Evolutionary conservation across 345 rosid species (phyloP).

Genomic region (Hirschfeldia incana): DNA sequence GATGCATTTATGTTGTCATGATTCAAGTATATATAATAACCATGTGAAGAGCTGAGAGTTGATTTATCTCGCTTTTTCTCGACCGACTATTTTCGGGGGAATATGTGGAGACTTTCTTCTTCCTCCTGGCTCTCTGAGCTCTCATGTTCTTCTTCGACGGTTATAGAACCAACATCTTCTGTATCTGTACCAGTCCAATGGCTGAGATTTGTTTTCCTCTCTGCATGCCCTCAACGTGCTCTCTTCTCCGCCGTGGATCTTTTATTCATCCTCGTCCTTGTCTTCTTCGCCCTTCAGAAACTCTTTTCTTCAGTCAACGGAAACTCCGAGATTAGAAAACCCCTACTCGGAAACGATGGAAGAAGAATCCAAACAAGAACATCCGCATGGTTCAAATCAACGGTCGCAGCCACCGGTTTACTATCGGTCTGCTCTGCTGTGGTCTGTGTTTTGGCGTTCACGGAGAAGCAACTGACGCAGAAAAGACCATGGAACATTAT

Average conservation of each 20-base stretch:
- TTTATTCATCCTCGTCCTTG: slow-evolving; percentile 52
- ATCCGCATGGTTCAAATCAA: slow-evolving; percentile 58
- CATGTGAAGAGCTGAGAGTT: not conserved
- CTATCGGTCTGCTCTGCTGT: slow-evolving; percentile 48
- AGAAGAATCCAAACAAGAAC: slow-evolving; percentile 38
- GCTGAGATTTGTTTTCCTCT: slow-evolving; percentile 72
- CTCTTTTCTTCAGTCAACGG: slow-evolving; percentile 34
- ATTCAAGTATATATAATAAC: not conserved
- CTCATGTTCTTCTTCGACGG: slow-evolving; percentile 62
- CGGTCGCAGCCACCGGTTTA: slow-evolving; percentile 45
- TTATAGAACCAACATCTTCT: slow-evolving; percentile 38
- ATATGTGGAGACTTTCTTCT: slow-evolving; percentile 34
- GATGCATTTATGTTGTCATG: not conserved
- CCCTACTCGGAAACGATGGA: slow-evolving; percentile 46
- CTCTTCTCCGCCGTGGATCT: slow-evolving; percentile 57
- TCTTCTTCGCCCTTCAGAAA: slow-evolving; percentile 51
- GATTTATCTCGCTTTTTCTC: not conserved
- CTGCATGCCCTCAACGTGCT: slow-evolving; percentile 81
- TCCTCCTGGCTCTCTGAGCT: slow-evolving; percentile 52
- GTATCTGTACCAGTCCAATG: slow-evolving; percentile 54
- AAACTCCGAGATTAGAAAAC: slow-evolving; percentile 51
- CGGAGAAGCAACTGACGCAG: slow-evolving; percentile 22
- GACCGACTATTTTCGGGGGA: not conserved
- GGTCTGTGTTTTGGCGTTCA: slow-evolving; percentile 54
- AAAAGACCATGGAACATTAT: slow-evolving; percentile 49